Percentiles rank a stretch among this genome's conserved stretches.
phyloP scores from a whole-genome alignment of 345 rosid species.

The Eucalyptus leucophloia region DNA sequence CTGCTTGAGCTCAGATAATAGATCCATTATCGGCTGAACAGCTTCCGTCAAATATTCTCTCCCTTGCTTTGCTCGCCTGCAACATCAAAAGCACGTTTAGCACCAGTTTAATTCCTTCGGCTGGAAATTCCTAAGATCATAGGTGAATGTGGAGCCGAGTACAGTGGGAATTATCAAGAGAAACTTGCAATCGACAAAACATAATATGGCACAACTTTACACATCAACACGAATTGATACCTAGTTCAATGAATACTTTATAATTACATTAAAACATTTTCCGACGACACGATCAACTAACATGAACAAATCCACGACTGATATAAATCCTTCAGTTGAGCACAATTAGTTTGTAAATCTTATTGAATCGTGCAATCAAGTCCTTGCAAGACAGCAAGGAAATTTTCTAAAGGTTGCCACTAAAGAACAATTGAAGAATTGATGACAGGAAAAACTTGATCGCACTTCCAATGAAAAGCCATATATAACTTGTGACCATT shows the following conservation, averaged over 20 bases:
- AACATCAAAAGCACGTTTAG: not conserved
- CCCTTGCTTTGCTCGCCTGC: conserved; percentile 38
- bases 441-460: not conserved
- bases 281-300: not conserved
- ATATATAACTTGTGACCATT: not conserved
- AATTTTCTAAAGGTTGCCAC: not conserved
- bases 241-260: not conserved
- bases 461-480: not conserved
- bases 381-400: not conserved
- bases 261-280: not conserved
- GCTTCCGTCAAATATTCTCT: conserved; percentile 13
- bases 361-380: not conserved
- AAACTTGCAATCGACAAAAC: too few relatives aligned
- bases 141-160: not conserved
- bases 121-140: not conserved
- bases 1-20: not conserved
- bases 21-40: not conserved
- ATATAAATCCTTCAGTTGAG: not conserved
- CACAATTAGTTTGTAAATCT: not conserved
- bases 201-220: not conserved
- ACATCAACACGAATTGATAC: too few relatives aligned
- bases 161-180: not conserved
- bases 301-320: not conserved
- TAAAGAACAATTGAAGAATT: too few relatives aligned
- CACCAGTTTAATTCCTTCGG: not conserved